Base-by-base conservation (phyloP, 225 moss, liverwort and hornwort species). In the Rhytidiadelphus loreus region DNA sequence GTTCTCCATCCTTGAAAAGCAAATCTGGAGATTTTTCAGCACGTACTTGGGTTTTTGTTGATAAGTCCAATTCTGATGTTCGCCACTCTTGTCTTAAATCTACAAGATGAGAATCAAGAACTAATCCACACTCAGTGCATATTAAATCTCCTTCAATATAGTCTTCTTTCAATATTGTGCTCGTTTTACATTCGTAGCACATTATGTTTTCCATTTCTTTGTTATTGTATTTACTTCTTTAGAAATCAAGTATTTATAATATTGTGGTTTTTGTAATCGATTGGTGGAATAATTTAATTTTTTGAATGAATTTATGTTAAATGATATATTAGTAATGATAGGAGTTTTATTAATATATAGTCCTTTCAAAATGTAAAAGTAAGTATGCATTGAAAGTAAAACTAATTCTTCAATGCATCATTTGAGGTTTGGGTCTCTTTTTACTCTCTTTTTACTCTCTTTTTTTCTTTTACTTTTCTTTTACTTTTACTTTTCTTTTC, bases 181-280 rank as follows among this genome's bases (percentile, higher is more conserved):
- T 17, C 5, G 56, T 14, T 3, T 35, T 44, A 22, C 80, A 87
- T 69, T 87, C 46, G 0, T 26, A 2, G 19, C 87, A 69, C 22
- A 5, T 22, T 8, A 3, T 11, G 1, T n/a, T 21, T n/a, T 77
- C 53, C 53, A 77, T 86, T 86, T 25, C 7, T 58, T 50, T 50
- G 4, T 35, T 7, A 11, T 84, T 44, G 3, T 72, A 30, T 44
- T 44, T 18, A 7, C 7, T 16, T 48, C 37, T 50, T 50, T 50
- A 50, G 13, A 50, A 50, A 50, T 3, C 13, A 50, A 50, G 13
- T 14, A 13, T 50, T 50, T 50, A 50, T 50, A 6, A 8, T 17
- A 50, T 2, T 11, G 18, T 16, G 3, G 2, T 44, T 33, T 35
- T 3, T 12, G 1, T 18, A n/a, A 19, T 9, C 3, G 2, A 41